Evolutionary conservation across 1,139 yeast species (phyloP).

Genomic region (Debaryomyces nepalensis): DNA sequence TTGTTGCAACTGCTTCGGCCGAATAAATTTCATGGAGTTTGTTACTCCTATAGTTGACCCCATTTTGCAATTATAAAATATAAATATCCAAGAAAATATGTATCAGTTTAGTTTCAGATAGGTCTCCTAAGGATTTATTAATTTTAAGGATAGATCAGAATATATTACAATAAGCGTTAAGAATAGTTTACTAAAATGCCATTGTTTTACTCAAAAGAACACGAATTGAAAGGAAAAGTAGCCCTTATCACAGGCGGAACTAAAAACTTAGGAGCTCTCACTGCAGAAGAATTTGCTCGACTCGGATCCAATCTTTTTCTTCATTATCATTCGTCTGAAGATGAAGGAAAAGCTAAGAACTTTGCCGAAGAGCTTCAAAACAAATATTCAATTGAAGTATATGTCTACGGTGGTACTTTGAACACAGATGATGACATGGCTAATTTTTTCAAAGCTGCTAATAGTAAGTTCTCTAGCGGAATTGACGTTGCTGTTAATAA

Average conservation of each 20-base stretch:
- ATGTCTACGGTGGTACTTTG: constrained; percentile 50
- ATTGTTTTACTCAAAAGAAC: constrained; percentile 15
- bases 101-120: too few species aligned
- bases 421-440: constrained; percentile 46
- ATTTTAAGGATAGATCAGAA: too few species aligned
- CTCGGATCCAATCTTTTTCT: constrained; percentile 59
- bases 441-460: constrained; percentile 51
- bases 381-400: constrained; percentile 47
- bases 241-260: constrained; percentile 68
- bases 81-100: too few species aligned
- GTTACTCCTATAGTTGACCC: too few species aligned
- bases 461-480: constrained; percentile 46
- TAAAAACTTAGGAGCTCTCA: constrained; percentile 64
- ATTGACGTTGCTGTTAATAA: constrained; percentile 69
- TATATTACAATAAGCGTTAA: too few species aligned
- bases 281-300: constrained; percentile 61
- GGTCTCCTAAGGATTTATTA: too few species aligned
- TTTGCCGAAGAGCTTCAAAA: constrained; percentile 44
- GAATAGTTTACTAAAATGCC: too few species aligned
- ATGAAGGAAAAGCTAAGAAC: too few species aligned
- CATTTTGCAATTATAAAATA: too few species aligned
- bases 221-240: constrained; percentile 47
- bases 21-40: too few species aligned
- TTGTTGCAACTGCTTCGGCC: too few species aligned
- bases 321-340: constrained; percentile 56